Percentiles rank a stretch among this genome's conserved stretches.
Evolutionary conservation across 495 filamentous ascomycete genomes (phyloP).

Genomic region (Penicillium turbatum): DNA sequence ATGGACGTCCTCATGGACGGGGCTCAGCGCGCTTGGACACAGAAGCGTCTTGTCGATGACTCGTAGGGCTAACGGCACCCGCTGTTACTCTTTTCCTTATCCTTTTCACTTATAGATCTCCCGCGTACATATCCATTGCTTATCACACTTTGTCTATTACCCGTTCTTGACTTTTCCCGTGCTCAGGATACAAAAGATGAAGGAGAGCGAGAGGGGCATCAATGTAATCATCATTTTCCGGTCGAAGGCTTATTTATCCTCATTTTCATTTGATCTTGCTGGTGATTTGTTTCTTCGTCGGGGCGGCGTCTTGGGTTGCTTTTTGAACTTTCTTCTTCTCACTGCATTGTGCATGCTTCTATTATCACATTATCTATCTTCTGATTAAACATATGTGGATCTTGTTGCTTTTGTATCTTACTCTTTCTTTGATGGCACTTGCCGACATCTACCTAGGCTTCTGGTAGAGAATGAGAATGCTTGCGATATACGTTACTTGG

Average conservation of each 20-base stretch:
- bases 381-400: neutral
- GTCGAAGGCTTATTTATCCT: neutral
- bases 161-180: neutral
- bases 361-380: neutral
- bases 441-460: neutral
- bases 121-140: conserved; percentile 7
- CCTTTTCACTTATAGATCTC: conserved; percentile 1
- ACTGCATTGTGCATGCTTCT: neutral
- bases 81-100: neutral
- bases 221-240: conserved; percentile 6
- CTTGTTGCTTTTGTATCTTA: neutral
- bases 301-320: neutral
- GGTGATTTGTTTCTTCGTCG: neutral
- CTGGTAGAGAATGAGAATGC: neutral
- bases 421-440: neutral
- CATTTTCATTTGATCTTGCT: neutral
- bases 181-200: neutral
- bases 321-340: neutral
- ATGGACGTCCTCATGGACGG: conserved; percentile 64
- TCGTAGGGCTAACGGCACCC: conserved; percentile 19
- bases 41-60: conserved; percentile 51
- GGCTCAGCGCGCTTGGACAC: conserved; percentile 68
- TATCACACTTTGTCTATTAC: conserved; percentile 1
- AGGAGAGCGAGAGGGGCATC: neutral
- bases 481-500: neutral